Percentiles rank a stretch among this genome's conserved stretches.
Conservation (phyloP, 352 stramenopile species). For the Pythium scleroteichum region DNA sequence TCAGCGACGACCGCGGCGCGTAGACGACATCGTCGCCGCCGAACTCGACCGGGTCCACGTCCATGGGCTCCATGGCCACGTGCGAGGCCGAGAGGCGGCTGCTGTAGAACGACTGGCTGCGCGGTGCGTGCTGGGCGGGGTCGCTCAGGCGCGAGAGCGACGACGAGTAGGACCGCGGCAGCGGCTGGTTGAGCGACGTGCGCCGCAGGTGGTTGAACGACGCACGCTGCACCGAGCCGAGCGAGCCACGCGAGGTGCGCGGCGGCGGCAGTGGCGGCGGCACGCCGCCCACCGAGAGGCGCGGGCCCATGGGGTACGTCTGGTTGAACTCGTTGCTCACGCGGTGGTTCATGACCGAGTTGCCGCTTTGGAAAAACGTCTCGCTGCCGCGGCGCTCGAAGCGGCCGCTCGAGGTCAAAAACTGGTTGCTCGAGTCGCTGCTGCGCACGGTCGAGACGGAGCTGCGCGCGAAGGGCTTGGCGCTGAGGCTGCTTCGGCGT, state of each 20-base stretch:
- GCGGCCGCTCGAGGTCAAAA: conserved; percentile 17
- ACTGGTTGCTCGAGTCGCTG: conserved; percentile 26
- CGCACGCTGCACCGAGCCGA: conserved; percentile 17
- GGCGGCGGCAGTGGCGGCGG: conserved; percentile 14
- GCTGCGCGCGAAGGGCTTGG: conserved; percentile 25
- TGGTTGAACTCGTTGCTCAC: conserved; percentile 26
- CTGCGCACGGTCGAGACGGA: conserved; percentile 29
- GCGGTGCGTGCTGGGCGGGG: conserved; percentile 8
- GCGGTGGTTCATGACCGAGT: conserved; percentile 30
- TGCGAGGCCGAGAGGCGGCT: conserved; percentile 16
- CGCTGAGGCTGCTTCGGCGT: conserved; percentile 16
- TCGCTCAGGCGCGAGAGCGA: conserved; percentile 22
- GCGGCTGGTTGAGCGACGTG: conserved; percentile 19
- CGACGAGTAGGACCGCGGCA: conserved; percentile 27
- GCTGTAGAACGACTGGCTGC: conserved; percentile 22
- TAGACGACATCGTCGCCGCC: conserved; percentile 25
- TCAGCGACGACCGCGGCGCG: conserved; percentile 25
- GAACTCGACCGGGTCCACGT: conserved; percentile 27
- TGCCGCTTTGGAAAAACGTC: conserved; percentile 31
- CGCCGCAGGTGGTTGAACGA: conserved; percentile 28
- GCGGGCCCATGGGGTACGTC: conserved; percentile 4
- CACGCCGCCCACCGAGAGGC: background rate
- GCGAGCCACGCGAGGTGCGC: conserved; percentile 18
- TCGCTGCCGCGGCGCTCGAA: conserved; percentile 26
- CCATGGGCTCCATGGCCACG: conserved; percentile 20